Evolutionary conservation across 2,329 filamentous ascomycete species (phyloP), one percentile per base, ranked within the genome.

Genomic region (Monosporascus sp.): DNA sequence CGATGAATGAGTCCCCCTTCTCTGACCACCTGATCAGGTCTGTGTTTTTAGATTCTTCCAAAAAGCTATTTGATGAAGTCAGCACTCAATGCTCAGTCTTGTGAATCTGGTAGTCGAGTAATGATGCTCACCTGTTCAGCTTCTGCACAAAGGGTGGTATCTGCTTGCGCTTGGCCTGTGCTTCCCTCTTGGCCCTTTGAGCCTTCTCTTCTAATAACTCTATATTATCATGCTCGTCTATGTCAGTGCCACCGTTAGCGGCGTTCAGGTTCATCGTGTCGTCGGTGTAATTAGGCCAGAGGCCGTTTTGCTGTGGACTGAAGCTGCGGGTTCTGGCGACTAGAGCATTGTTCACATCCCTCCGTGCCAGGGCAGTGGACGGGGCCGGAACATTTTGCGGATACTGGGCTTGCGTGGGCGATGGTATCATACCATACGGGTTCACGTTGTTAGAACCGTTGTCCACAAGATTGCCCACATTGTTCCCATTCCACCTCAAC

Each of bases 121-220:
- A 52, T 45, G 8, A 66, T 38, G 50, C 82, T 74, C 76, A 95
- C 93, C 93, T 97, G 84, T 91, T 96, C 52, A 99, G 74, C 69
- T 99, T 99, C 71, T 97, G 92, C 44, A 99, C 92, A 76, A 99
- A 99, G 0, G 94, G 93, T 1, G 94, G 93, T 11, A 99, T 97
- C 65, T 95, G 89, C 72, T 97, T 97, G 64, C 92, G 80, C 72
- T 96, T 97, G 17, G 87, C 81, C 68, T 92, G 88, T 0, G 92
- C 87, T 54, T 97, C 94, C 66, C 87, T 84, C 75, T 95, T 96
- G 8, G 91, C 91, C 57, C 88, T 77, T 59, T 87, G 79, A 22
- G 91, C 92, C 71, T 85, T 85, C 67, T 88, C 84, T 66, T 96
- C 91, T 56, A 97, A 74, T 51, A 88, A 78, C 57, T 92, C 88